Conservation (phyloP, 192 early-diverging fungal species). For the Coemansia reversa region DNA sequence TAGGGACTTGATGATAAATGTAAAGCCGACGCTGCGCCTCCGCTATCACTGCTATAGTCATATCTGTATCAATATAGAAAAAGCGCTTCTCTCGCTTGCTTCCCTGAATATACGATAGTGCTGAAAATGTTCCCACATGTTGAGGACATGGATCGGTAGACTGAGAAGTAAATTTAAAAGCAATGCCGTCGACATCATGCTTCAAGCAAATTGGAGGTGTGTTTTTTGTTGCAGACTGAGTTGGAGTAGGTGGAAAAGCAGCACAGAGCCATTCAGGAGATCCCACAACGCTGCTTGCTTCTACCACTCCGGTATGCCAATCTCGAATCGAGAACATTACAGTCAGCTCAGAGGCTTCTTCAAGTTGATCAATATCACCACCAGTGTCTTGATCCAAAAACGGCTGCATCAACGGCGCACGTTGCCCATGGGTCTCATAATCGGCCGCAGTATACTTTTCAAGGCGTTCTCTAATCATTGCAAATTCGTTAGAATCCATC, state of each 20-base stretch:
- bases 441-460: conserved; percentile 61
- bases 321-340: conserved; percentile 44
- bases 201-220: conserved; percentile 59
- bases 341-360: conserved; percentile 14
- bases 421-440: conserved; percentile 1
- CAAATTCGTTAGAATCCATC: conserved; percentile 60
- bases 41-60: conserved; percentile 39
- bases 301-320: conserved; percentile 37
- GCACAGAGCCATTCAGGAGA: conserved; percentile 64
- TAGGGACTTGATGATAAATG: conserved; percentile 34
- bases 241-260: conserved; percentile 32
- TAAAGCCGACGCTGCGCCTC: conserved; percentile 47
- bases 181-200: conserved; percentile 69
- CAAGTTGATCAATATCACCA: conserved; percentile 28
- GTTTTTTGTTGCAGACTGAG: background rate
- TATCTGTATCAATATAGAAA: conserved; percentile 58
- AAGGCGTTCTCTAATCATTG: conserved; percentile 58
- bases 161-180: conserved; percentile 53
- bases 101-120: conserved; percentile 72
- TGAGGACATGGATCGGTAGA: conserved; percentile 10
- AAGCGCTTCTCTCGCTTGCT: conserved; percentile 71
- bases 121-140: conserved; percentile 64
- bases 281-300: conserved; percentile 51
- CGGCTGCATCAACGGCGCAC: conserved; percentile 16
- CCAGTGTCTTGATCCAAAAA: conserved; percentile 36